phyloP scores from a whole-genome alignment of 2,329 filamentous ascomycete genomes.

The Ceratocystiopsis minuta region DNA sequence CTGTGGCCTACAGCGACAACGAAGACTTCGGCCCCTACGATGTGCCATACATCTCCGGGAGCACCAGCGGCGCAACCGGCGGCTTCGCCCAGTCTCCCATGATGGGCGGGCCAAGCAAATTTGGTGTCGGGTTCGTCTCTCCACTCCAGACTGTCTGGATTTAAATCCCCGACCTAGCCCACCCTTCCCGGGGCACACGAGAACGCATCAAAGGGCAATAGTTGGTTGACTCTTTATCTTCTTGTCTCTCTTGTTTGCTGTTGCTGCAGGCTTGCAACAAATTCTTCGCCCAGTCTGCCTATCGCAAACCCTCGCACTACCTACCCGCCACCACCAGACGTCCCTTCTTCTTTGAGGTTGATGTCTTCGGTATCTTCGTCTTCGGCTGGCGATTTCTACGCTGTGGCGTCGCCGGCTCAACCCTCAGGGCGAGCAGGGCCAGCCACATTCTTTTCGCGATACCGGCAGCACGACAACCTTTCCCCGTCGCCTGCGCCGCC shows the following conservation, averaged over 20 bases:
- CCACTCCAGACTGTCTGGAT: conserved; percentile 44
- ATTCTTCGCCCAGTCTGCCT: conserved; percentile 5
- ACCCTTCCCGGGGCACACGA: neutral
- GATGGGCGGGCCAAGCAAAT: conserved; percentile 27
- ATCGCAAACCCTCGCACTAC: conserved; percentile 9
- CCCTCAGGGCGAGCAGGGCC: too few relatives aligned
- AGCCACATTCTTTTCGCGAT: conserved; percentile 5
- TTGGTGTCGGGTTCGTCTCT: conserved; percentile 43
- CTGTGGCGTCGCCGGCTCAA: too few relatives aligned
- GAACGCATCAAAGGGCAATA: conserved; percentile 16
- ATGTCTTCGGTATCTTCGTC: conserved; percentile 14
- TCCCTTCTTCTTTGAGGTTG: conserved; percentile 17
- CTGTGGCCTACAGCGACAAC: conserved; percentile 42
- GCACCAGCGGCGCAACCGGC: conserved; percentile 1
- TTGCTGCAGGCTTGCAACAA: conserved; percentile 15
- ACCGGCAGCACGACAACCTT: conserved; percentile 18
- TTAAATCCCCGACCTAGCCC: conserved; percentile 18
- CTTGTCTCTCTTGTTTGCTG: conserved; percentile 19
- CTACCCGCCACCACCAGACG: conserved; percentile 26
- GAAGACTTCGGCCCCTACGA: conserved; percentile 37
- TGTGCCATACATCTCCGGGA: conserved; percentile 22
- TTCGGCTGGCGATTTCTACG: conserved; percentile 9
- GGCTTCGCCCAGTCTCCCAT: conserved; percentile 24
- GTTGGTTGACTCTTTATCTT: conserved; percentile 32
- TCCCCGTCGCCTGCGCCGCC: conserved; percentile 18